Evolutionary conservation across 768 basidiomycete species (phyloP), one percentile per base, ranked within the genome.

Genomic region (Cystobasidium onofrii): DNA sequence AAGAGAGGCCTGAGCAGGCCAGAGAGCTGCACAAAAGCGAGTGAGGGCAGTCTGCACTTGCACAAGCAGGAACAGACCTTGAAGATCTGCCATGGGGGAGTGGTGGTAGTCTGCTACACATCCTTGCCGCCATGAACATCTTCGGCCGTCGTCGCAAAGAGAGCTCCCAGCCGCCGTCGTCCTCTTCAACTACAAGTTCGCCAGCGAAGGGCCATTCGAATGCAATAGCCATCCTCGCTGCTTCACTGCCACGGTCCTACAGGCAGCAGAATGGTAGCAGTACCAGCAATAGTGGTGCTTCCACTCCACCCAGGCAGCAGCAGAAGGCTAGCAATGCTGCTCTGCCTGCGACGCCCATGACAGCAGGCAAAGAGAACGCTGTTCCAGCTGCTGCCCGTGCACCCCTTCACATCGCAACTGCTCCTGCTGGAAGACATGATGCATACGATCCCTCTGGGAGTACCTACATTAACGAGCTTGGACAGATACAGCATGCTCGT

Each of bases 201-300:
- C 27, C 44, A n/a, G 34, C 6, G 6, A 64, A 52, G 27, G 64
- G 64, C 33, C 10, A 10, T n/a, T 20, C 64, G 33, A 23, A 29
- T 23, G 43, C 41, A 44, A 52, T 50, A 2, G 15, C 33, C 2
- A 18, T 41, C 31, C 55, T 71, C 69, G 60, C 69, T 9, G 69
- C 69, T 27, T 71, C 69, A 15, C 69, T 71, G 54, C 69, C 69
- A 17, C 46, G 46, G 9, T 57, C 69, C 3, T 34, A 52, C 69
- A 71, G 44, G 69, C 65, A 50, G 31, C 44, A 52, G 23, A 55
- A 60, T 55, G 54, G 31, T 17, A 17, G 46, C 23, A 29, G 23
- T 18, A 27, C n/a, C 29, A 71, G 27, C 33, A n/a, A 36, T 17
- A 17, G 41, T 23, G 29, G 25, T 46, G 66, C n/a, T 50, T 33